Evolutionary conservation across 495 filamentous ascomycete species (phyloP).

Genomic region (Lophium mytilinum): DNA sequence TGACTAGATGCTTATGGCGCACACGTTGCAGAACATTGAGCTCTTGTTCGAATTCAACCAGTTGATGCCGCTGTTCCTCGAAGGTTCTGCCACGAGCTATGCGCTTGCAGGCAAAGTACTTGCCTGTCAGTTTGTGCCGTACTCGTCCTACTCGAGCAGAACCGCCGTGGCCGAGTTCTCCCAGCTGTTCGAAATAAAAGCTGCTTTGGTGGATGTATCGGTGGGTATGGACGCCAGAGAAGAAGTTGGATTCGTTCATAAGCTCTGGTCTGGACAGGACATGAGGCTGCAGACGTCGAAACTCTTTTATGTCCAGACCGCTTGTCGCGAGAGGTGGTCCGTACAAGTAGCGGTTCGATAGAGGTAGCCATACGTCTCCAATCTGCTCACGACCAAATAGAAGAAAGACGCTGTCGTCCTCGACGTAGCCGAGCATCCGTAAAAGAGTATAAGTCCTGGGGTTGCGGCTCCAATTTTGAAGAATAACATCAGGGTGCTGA

Average conservation of each 20-base stretch:
- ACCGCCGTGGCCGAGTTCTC: constrained; percentile 9
- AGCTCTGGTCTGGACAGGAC: constrained; percentile 9
- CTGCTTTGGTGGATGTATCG: constrained; percentile 1
- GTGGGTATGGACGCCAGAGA: constrained; percentile 1
- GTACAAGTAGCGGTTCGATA: not conserved
- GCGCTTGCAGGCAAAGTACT: constrained; percentile 14
- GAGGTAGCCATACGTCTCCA: constrained; percentile 10
- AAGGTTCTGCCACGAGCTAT: constrained; percentile 2
- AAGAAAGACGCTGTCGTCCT: constrained; percentile 1
- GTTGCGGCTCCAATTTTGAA: constrained; percentile 1
- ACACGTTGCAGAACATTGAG: constrained; percentile 13
- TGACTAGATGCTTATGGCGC: constrained; percentile 12
- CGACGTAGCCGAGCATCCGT: constrained; percentile 12
- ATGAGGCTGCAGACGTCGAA: constrained; percentile 1
- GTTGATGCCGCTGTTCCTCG: constrained; percentile 1
- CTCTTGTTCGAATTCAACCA: constrained; percentile 12
- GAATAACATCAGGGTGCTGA: constrained; percentile 3
- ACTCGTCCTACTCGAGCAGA: constrained; percentile 9
- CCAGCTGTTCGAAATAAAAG: constrained; percentile 10
- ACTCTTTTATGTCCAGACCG: not conserved
- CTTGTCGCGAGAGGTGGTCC: not conserved
- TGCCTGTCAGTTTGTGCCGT: constrained; percentile 9
- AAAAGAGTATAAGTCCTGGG: constrained; percentile 20
- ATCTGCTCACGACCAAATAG: constrained; percentile 6
- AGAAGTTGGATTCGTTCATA: constrained; percentile 7